Evolutionary conservation across 2,329 filamentous ascomycete genomes (phyloP), one percentile per base, ranked within the genome.

Genomic region (Calonectria naviculata): DNA sequence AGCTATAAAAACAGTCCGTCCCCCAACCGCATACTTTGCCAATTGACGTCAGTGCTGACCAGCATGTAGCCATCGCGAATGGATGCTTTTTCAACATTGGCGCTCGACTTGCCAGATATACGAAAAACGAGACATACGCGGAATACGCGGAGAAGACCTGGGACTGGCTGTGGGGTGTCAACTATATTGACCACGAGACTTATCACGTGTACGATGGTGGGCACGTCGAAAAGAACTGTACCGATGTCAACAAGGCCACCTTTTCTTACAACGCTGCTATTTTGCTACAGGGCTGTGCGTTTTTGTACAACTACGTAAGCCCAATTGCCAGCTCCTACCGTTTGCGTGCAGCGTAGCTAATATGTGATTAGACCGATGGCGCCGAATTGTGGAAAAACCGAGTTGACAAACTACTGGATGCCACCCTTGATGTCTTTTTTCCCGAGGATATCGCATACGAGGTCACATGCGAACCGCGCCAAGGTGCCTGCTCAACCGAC

Each of bases 101-200:
- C 26, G 89, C 93, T 17, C 90, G 94, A 13, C 87, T 96, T 13
- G 93, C 91, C 0, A 88, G 91, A 13, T 95, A 94, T 82, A 94
- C 92, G 0, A 85, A 84, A 36, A 93, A 94, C 76, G 76, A 85
- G 1, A 92, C 91, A 0, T 94, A 94, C 75, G 84, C 86, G 3
- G 85, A 91, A 7, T 92, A 90, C 86, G 93, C 92, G 1, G 86
- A 87, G 68, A 90, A 88, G 78, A 87, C 87, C 0, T 94, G 89
- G 84, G 85, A 93, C 49, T 92, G 93, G 90, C 86, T 90, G 17
- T 80, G 80, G 38, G 78, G 79, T 5, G 83, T 92, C 2, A 87
- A 88, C 4, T 88, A 92, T 72, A 87, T 95, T 65, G 89, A 92
- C 72, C 85, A 85, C 47, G 80, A 87, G 7, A 83, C 88, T 1